These are phyloP conservation scores for Aquilaria yunnanensis DNA, from an alignment of 345 rosid species.

Conservation along the genomic window DNA sequence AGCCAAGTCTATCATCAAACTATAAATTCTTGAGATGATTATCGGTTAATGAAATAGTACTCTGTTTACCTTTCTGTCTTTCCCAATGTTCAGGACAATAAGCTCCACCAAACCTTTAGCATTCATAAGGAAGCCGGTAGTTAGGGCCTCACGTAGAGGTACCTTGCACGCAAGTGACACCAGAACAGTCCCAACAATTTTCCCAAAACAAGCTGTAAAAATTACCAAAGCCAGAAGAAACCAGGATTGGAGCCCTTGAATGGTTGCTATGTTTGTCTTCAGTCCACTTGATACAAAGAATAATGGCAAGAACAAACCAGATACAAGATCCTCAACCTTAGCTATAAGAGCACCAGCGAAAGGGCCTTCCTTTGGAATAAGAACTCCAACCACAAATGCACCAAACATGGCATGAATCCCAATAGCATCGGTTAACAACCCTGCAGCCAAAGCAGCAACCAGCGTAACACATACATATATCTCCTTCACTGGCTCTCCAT, in stretches of 20 bases:
- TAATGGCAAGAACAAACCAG: slow-evolving; percentile 63
- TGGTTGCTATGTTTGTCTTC: slow-evolving; percentile 68
- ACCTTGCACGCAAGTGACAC: slow-evolving; percentile 45
- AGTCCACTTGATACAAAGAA: slow-evolving; percentile 79
- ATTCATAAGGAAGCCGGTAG: slow-evolving; percentile 72
- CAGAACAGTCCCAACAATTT: slow-evolving; percentile 53
- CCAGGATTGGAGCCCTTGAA: slow-evolving; percentile 68
- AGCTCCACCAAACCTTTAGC: slow-evolving; percentile 86
- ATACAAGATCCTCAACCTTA: slow-evolving; percentile 79
- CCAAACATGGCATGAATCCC: slow-evolving; percentile 84
- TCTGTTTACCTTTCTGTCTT: slow-evolving; percentile 56
- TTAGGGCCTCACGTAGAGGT: slow-evolving; percentile 48
- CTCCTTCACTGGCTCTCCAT: slow-evolving; percentile 72
- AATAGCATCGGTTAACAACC: slow-evolving; percentile 57
- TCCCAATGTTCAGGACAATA: slow-evolving; percentile 78
- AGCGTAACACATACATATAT: slow-evolving; percentile 55
- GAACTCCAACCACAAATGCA: slow-evolving; percentile 70
- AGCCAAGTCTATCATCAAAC: neutral
- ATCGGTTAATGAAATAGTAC: neutral
- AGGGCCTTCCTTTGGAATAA: slow-evolving; percentile 71
- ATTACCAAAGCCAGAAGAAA: slow-evolving; percentile 58
- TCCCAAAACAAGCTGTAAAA: slow-evolving; percentile 65
- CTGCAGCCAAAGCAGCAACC: slow-evolving; percentile 50
- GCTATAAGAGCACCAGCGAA: slow-evolving; percentile 58
- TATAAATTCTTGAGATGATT: neutral